phyloP scores from a whole-genome alignment of 2,329 filamentous ascomycete species.

The Parafenestella ontariensis region DNA sequence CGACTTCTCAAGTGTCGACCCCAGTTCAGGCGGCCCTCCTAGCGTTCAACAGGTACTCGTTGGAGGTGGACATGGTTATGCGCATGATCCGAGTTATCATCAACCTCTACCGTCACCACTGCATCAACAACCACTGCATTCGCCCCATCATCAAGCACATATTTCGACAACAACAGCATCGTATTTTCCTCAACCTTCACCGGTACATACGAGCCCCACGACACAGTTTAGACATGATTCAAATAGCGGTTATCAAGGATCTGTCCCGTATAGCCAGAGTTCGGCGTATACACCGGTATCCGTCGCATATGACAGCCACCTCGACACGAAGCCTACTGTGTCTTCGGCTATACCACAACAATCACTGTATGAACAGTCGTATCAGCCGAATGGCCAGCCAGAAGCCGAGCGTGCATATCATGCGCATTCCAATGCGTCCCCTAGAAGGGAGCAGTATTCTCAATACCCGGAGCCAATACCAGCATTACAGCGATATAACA shows the following conservation, averaged over 20 bases:
- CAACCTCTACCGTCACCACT: conserved; percentile 42
- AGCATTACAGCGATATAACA: conserved; percentile 30
- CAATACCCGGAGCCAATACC: conserved; percentile 30
- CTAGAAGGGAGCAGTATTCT: conserved; percentile 31
- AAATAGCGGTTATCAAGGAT: conserved; percentile 21
- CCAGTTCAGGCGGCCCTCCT: conserved; percentile 11
- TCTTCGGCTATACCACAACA: conserved; percentile 32
- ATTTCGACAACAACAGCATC: conserved; percentile 38
- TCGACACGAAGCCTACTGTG: conserved; percentile 25
- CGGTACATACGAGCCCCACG: conserved; percentile 33
- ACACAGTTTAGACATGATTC: conserved; percentile 30
- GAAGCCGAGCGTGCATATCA: conserved; percentile 34
- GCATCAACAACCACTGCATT: conserved; percentile 38
- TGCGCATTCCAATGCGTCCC: conserved; percentile 28
- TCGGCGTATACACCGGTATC: conserved; percentile 34
- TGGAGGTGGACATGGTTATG: conserved; percentile 24
- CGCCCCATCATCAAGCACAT: conserved; percentile 35
- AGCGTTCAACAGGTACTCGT: conserved; percentile 23
- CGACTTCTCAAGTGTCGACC: conserved; percentile 34
- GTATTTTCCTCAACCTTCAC: conserved; percentile 42
- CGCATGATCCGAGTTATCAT: conserved; percentile 35
- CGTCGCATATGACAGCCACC: conserved; percentile 30
- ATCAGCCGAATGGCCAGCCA: conserved; percentile 22
- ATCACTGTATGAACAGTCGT: conserved; percentile 33
- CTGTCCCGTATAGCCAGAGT: conserved; percentile 32